Conservation (phyloP, 2,329 filamentous ascomycete genomes). For the Ophiostoma montium region DNA sequence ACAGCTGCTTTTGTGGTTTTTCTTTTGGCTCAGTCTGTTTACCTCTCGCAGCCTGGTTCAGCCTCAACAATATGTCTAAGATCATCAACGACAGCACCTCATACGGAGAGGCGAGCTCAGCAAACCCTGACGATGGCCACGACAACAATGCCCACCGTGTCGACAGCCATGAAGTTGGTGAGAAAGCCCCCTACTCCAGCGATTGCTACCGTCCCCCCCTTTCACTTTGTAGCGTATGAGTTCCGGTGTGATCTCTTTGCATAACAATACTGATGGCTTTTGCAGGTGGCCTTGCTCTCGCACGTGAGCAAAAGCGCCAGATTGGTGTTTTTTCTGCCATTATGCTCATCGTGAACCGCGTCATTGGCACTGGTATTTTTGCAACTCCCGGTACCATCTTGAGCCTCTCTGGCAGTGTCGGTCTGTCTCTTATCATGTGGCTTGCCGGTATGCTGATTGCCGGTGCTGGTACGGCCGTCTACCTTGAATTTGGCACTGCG, state of each 20-base stretch:
- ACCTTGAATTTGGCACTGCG: constrained; percentile 51
- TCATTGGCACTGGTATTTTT: constrained; percentile 55
- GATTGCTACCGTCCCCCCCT: too few species aligned
- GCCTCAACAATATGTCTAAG: background rate
- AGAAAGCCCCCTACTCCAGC: too few species aligned
- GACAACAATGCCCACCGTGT: background rate
- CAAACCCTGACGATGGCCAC: background rate
- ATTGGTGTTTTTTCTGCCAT: constrained; percentile 41
- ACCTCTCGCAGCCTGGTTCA: background rate
- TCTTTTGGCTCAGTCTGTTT: background rate
- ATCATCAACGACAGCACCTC: background rate
- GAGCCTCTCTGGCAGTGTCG: constrained; percentile 42
- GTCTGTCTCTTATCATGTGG: constrained; percentile 49
- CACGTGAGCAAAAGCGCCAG: constrained; percentile 35
- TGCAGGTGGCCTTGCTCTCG: constrained; percentile 13
- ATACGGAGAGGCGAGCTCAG: background rate
- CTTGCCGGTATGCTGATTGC: constrained; percentile 48
- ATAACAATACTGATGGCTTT: background rate
- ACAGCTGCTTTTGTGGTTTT: background rate
- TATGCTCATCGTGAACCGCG: constrained; percentile 50
- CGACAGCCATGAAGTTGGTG: background rate
- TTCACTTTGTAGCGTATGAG: too few species aligned
- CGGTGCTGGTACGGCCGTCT: constrained; percentile 46
- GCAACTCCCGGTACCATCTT: constrained; percentile 47
- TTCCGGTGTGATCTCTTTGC: too few species aligned